Percentiles rank a stretch among this genome's conserved stretches.
These are phyloP conservation scores for Ailanthus altissimus DNA, from an alignment of 345 rosid genomes.

Conservation along the genomic window DNA sequence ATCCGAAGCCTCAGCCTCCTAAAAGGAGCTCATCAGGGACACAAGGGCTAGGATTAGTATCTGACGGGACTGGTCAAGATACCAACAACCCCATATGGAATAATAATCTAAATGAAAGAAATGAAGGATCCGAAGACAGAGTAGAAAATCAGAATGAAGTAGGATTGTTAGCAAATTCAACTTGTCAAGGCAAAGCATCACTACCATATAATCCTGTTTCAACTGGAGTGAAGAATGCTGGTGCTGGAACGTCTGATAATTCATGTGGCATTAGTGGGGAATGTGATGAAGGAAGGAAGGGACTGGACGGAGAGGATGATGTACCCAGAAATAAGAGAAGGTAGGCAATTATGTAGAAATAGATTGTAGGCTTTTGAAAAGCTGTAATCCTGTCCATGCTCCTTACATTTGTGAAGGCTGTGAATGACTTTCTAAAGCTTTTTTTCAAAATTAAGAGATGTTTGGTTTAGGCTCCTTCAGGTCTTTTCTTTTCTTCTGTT, in stretches of 20 bases:
- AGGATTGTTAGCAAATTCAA: conserved; percentile 26
- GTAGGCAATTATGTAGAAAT: conserved; percentile 36
- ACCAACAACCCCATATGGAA: conserved; percentile 31
- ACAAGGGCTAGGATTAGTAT: conserved; percentile 43
- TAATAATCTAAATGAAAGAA: conserved; percentile 42
- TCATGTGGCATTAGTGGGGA: conserved; percentile 67
- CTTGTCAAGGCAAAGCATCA: conserved; percentile 33
- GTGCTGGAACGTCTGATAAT: conserved; percentile 49
- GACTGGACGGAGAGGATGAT: conserved; percentile 55
- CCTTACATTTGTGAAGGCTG: background rate
- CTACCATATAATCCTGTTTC: conserved; percentile 36
- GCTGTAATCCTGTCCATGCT: background rate
- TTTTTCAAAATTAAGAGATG: background rate
- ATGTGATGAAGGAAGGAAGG: conserved; percentile 61
- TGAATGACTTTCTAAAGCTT: background rate
- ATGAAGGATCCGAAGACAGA: conserved; percentile 46
- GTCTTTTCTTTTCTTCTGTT: background rate
- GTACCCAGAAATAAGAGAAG: conserved; percentile 73
- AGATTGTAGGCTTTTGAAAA: background rate
- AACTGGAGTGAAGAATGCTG: conserved; percentile 31
- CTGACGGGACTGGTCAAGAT: conserved; percentile 49
- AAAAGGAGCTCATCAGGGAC: conserved; percentile 51
- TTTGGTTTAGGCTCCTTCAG: background rate
- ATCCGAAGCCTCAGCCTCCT: conserved; percentile 74
- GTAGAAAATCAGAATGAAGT: conserved; percentile 43